phyloP scores from a whole-genome alignment of 2,329 filamentous ascomycete genomes.

The Mollisia scopiformis region DNA sequence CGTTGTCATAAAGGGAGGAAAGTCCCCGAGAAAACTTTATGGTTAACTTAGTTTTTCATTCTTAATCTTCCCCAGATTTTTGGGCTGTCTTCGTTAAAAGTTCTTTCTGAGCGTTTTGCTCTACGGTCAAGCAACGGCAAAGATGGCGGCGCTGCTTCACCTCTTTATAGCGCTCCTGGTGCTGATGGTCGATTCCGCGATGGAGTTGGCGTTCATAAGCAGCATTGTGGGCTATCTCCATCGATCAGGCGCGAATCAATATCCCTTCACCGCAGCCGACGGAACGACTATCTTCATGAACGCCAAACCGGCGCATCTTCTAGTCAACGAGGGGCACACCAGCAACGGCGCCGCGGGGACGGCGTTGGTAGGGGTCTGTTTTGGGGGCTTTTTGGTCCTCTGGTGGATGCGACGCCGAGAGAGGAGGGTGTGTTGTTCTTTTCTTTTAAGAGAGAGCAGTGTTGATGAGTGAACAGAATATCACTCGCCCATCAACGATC shows the following conservation, averaged over 20 bases:
- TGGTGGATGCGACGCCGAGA: slow-evolving; percentile 11
- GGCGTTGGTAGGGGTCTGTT: slow-evolving; percentile 18
- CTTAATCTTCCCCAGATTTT: too few species aligned
- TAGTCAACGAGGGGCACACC: slow-evolving; percentile 21
- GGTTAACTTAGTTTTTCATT: too few species aligned
- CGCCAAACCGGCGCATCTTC: slow-evolving; percentile 17
- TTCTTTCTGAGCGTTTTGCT: too few species aligned
- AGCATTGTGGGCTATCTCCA: slow-evolving; percentile 44
- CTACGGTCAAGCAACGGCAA: too few species aligned
- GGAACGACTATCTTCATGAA: slow-evolving; percentile 8
- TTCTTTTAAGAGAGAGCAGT: not conserved
- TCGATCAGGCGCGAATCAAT: slow-evolving; percentile 29
- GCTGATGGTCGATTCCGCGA: slow-evolving; percentile 41
- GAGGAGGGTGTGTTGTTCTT: slow-evolving; percentile 1
- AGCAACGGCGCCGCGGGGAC: slow-evolving; percentile 24
- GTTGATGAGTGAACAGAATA: slow-evolving; percentile 1
- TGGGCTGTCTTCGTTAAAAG: too few species aligned
- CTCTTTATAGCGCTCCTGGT: slow-evolving; percentile 36
- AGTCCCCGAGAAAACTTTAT: too few species aligned
- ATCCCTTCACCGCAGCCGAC: slow-evolving; percentile 10
- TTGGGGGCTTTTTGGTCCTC: slow-evolving; percentile 17
- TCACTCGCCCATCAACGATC: slow-evolving; percentile 6
- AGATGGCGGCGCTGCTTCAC: slow-evolving; percentile 7
- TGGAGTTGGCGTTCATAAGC: slow-evolving; percentile 44
- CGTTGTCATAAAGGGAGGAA: too few species aligned